Conservation (phyloP, 2,329 filamentous ascomycete species). For the Aureobasidium musti region DNA sequence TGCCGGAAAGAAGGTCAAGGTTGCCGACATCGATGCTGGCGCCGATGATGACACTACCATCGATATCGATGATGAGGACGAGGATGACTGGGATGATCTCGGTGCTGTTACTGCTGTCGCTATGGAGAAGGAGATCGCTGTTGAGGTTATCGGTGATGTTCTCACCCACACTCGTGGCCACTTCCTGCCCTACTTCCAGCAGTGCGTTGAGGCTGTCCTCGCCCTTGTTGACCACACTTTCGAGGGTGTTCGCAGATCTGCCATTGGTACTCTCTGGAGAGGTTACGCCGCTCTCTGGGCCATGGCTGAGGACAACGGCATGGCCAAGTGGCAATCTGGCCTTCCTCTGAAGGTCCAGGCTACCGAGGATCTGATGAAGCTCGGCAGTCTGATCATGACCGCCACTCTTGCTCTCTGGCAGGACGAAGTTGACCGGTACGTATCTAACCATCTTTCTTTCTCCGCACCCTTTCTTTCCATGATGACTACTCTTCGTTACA, state of each 20-base stretch:
- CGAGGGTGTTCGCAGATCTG: constrained; percentile 89
- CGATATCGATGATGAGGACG: constrained; percentile 70
- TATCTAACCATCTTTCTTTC: constrained; percentile 42
- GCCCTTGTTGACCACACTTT: constrained; percentile 85
- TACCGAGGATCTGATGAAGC: constrained; percentile 75
- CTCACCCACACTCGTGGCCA: constrained; percentile 81
- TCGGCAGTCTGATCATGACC: constrained; percentile 81
- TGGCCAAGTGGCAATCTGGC: constrained; percentile 83
- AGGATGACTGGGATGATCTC: constrained; percentile 82
- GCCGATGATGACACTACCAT: constrained; percentile 61
- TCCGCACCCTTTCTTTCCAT: constrained; percentile 46
- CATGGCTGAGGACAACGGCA: constrained; percentile 76
- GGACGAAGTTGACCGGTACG: constrained; percentile 91
- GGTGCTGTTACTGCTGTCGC: constrained; percentile 84
- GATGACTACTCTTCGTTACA: constrained; percentile 93
- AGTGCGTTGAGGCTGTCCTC: constrained; percentile 78
- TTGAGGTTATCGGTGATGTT: constrained; percentile 92
- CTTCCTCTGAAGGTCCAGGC: constrained; percentile 79
- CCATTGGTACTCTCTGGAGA: constrained; percentile 88
- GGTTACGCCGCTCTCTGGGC: constrained; percentile 89
- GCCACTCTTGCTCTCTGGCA: constrained; percentile 83
- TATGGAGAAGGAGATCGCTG: constrained; percentile 94
- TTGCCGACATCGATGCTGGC: constrained; percentile 65
- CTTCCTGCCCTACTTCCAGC: constrained; percentile 82
- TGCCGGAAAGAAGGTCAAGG: constrained; percentile 81